A percentile compares a stretch with the other conserved stretches of the same genome.
Conservation (phyloP, 2,329 filamentous ascomycete genomes). For the Proliferodiscus dingleyae region DNA sequence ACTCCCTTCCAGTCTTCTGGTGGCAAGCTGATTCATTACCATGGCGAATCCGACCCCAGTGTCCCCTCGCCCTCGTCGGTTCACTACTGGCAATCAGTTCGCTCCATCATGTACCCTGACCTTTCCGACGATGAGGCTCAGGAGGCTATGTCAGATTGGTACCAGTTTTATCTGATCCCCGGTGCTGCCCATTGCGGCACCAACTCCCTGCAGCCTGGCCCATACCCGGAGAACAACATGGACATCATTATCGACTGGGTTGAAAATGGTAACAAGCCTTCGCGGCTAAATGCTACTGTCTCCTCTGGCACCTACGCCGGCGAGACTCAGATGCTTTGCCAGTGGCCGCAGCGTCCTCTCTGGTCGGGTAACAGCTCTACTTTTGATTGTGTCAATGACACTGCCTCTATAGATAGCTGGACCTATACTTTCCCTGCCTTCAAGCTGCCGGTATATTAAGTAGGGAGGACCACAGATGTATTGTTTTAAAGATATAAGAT, state of each 20-base stretch:
- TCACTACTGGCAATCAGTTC: constrained; percentile 50
- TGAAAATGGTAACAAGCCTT: constrained; percentile 47
- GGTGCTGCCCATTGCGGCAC: constrained; percentile 47
- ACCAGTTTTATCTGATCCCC: constrained; percentile 49
- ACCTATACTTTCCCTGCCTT: constrained; percentile 23
- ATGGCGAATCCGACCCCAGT: constrained; percentile 49
- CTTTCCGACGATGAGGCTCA: constrained; percentile 34
- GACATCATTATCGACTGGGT: constrained; percentile 66
- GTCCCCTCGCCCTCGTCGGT: constrained; percentile 49
- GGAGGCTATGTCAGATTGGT: constrained; percentile 45
- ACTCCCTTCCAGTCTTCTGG: constrained; percentile 43
- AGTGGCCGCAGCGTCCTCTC: constrained; percentile 34
- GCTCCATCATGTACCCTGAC: constrained; percentile 42
- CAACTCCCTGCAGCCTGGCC: constrained; percentile 39
- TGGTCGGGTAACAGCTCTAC: constrained; percentile 23
- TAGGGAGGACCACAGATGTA: too few relatives aligned
- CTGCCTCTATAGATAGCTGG: constrained; percentile 26
- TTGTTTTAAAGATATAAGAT: too few relatives aligned
- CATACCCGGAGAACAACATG: constrained; percentile 47
- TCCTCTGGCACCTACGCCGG: constrained; percentile 30
- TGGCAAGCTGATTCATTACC: constrained; percentile 53
- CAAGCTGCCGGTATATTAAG: constrained; percentile 10
- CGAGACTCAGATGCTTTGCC: constrained; percentile 36
- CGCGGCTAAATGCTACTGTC: constrained; percentile 36
- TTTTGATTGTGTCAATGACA: constrained; percentile 27